A percentile compares a stretch with the other conserved stretches of the same genome.
These are phyloP conservation scores for Ilyonectria robusta DNA, from an alignment of 2,329 filamentous ascomycete genomes.

Conservation along the genomic window DNA sequence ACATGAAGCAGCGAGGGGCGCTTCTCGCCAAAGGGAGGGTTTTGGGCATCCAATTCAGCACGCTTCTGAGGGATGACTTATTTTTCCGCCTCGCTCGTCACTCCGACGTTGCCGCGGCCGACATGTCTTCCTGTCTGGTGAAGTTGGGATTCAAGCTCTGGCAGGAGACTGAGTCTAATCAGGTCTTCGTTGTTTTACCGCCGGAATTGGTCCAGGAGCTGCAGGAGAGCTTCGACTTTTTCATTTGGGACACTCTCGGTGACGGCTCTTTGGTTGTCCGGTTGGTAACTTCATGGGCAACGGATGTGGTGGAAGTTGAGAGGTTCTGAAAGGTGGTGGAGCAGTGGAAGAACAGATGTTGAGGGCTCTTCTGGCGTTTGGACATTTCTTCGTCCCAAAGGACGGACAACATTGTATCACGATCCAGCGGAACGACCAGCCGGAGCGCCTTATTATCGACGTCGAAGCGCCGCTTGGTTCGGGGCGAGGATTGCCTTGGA, in stretches of 20 bases:
- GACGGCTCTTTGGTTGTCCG: slow-evolving; percentile 58
- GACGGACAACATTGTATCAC: too few species aligned
- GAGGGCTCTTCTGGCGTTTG: too few species aligned
- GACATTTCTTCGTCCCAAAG: too few species aligned
- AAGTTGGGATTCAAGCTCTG: too few species aligned
- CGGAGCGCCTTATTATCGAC: too few species aligned
- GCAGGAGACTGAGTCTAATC: slow-evolving; percentile 64
- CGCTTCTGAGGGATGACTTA: slow-evolving; percentile 61
- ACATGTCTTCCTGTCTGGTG: slow-evolving; percentile 54
- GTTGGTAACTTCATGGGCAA: slow-evolving; percentile 66
- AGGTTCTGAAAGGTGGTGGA: slow-evolving; percentile 48
- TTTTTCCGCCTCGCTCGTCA: slow-evolving; percentile 62
- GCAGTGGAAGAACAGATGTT: slow-evolving; percentile 21
- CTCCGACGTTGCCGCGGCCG: slow-evolving; percentile 59
- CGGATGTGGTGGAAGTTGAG: slow-evolving; percentile 58
- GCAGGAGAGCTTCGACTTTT: slow-evolving; percentile 61
- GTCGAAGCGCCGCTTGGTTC: slow-evolving; percentile 63
- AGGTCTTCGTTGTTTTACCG: slow-evolving; percentile 64
- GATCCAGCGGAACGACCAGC: too few species aligned
- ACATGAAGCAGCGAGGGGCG: slow-evolving; percentile 66
- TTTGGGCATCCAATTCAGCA: slow-evolving; percentile 64
- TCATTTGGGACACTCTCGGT: slow-evolving; percentile 62
- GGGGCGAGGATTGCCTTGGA: slow-evolving; percentile 70
- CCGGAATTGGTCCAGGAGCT: slow-evolving; percentile 54
- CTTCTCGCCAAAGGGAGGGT: slow-evolving; percentile 65